phyloP scores from a whole-genome alignment of 768 basidiomycete genomes.

The Cystoderma amianthinum region DNA sequence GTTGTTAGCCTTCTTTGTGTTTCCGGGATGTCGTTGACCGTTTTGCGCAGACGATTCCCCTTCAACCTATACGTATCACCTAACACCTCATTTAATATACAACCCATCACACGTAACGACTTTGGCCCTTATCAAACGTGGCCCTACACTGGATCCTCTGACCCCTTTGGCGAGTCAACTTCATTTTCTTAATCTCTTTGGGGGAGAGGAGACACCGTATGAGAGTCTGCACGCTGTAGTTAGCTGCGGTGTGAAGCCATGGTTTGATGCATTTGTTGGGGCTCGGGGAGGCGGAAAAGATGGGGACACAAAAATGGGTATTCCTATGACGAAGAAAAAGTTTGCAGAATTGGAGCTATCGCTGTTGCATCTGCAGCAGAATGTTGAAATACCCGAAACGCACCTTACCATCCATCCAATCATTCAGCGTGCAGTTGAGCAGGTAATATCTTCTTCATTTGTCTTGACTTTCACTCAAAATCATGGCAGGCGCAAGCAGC shows the following conservation, averaged over 20 bases:
- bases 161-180: slow-evolving; percentile 78
- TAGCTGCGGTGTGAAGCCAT: slow-evolving; percentile 92
- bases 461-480: slow-evolving; percentile 8
- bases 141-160: slow-evolving; percentile 73
- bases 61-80: slow-evolving; percentile 56
- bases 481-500: slow-evolving; percentile 34
- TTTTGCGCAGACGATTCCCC: slow-evolving; percentile 50
- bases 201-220: slow-evolving; percentile 85
- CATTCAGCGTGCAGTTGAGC: slow-evolving; percentile 84
- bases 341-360: slow-evolving; percentile 97
- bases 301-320: slow-evolving; percentile 79
- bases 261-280: slow-evolving; percentile 97
- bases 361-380: slow-evolving; percentile 92
- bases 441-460: slow-evolving; percentile 22
- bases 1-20: slow-evolving; percentile 10
- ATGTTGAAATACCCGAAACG: slow-evolving; percentile 98
- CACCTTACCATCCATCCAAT: slow-evolving; percentile 87
- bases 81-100: slow-evolving; percentile 73
- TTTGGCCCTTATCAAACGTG: slow-evolving; percentile 92
- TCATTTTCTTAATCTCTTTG: slow-evolving; percentile 89
- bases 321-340: slow-evolving; percentile 99
- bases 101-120: slow-evolving; percentile 76
- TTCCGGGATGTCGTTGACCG: slow-evolving; percentile 6
- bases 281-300: slow-evolving; percentile 72
- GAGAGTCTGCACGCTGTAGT: slow-evolving; percentile 94